Percentiles rank a stretch among this genome's conserved stretches.
Conservation (phyloP, 148 eudicot species). For the Rhododendron simsii region DNA sequence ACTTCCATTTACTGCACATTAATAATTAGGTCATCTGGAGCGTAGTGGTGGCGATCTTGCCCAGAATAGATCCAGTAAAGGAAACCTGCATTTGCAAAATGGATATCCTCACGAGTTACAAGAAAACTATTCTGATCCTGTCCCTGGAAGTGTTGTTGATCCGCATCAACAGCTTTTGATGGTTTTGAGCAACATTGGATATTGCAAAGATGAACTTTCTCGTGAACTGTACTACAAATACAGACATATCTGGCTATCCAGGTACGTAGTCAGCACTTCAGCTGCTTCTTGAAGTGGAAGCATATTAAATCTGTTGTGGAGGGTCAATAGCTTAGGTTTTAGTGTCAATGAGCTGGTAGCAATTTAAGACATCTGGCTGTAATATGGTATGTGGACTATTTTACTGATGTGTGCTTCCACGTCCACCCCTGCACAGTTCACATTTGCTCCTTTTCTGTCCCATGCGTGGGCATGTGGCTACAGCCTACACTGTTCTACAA, state of each 20-base stretch:
- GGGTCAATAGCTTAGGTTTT: background rate
- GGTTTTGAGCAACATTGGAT: slow-evolving; percentile 96
- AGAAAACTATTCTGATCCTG: slow-evolving; percentile 52
- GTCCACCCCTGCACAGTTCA: background rate
- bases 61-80: slow-evolving; percentile 53
- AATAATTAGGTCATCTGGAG: slow-evolving; percentile 73
- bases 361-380: background rate
- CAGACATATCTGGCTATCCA: slow-evolving; percentile 67
- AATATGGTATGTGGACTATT: background rate
- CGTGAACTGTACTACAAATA: slow-evolving; percentile 72
- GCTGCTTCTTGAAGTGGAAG: background rate
- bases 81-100: slow-evolving; percentile 49
- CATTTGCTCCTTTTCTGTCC: background rate
- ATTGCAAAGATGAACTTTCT: slow-evolving; percentile 92
- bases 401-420: background rate
- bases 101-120: slow-evolving; percentile 48
- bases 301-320: background rate
- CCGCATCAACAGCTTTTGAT: slow-evolving; percentile 78
- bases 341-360: background rate
- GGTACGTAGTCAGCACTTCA: slow-evolving; percentile 37
- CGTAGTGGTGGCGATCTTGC: slow-evolving; percentile 62
- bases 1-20: slow-evolving; percentile 15
- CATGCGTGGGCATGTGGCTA: background rate
- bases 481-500: background rate
- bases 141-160: slow-evolving; percentile 69